A percentile compares a stretch with the other conserved stretches of the same genome.
Evolutionary conservation across 805 yeast species (phyloP).

Genomic region (Pichia californica): DNA sequence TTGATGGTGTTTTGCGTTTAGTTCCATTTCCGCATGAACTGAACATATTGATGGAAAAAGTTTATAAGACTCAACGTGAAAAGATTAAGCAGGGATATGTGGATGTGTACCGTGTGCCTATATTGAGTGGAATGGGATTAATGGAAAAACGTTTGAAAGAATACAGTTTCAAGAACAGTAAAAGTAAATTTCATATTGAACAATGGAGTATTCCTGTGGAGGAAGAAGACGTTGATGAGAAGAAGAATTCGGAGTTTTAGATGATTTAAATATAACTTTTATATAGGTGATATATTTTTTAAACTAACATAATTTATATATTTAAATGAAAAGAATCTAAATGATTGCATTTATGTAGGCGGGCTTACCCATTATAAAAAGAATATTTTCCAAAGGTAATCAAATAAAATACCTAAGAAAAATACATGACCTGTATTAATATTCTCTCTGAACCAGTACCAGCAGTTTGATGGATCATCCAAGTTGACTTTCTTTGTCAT

Average conservation of each 20-base stretch:
- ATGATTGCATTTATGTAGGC: no score
- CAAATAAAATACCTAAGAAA: constrained; percentile 59
- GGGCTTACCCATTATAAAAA: no score
- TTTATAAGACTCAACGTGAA: constrained; percentile 64
- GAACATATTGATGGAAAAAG: constrained; percentile 56
- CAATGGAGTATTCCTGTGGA: constrained; percentile 98
- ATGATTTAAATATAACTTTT: background rate
- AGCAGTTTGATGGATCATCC: constrained; percentile 74
- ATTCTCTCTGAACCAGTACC: constrained; percentile 73
- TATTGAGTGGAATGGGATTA: constrained; percentile 66
- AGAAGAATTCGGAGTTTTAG: constrained; percentile 5
- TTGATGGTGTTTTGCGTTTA: constrained; percentile 65
- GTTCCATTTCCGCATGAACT: constrained; percentile 79
- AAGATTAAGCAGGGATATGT: constrained; percentile 83
- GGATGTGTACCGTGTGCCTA: constrained; percentile 67
- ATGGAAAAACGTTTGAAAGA: constrained; percentile 74
- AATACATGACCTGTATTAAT: constrained; percentile 69
- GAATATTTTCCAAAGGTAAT: constrained; percentile 48
- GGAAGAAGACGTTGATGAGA: constrained; percentile 37
- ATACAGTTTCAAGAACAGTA: constrained; percentile 79
- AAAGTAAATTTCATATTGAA: constrained; percentile 77
- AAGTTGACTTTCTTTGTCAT: constrained; percentile 74
- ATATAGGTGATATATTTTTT: no score
- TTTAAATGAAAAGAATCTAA: no score
- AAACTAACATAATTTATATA: no score